Evolutionary conservation across 2,329 filamentous ascomycete species (phyloP), one percentile per base, ranked within the genome.

Genomic region (Dothistroma pini): DNA sequence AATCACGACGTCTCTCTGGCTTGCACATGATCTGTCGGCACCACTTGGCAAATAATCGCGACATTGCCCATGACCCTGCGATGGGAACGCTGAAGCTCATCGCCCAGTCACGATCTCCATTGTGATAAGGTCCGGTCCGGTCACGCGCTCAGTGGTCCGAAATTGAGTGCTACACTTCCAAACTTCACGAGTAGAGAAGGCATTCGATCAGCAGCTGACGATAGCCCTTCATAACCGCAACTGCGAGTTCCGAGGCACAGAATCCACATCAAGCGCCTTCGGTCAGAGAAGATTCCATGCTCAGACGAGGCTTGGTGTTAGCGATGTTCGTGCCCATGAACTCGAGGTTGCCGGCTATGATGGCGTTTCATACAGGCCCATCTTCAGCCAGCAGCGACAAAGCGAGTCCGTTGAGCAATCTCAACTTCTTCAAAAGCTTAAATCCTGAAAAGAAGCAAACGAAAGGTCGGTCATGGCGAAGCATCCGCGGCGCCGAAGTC

Each of bases 371-470:
- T 21, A 8, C 38, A 65, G 64, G 56, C 31, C 54, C 62, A 50
- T 51, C 54, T 47, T 63, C 65, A 31, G 47, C 62, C 10, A 57
- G 58, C 21, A 64, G 64, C 21, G 64, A 61, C 16, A 65, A 63
- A 56, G 62, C 60, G 19, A 72, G 70, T 57, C 71, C 70, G 25
- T 62, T 73, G 21, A 63, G 66, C 34, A 66, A 68, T 25, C 64
- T 74, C 44, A 66, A 63, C 34, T 76, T 90, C 63, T 83, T 89
- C 75, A 91, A 87, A 75, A 85, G 78, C 67, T 80, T 88, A 63
- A 83, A 79, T 56, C 56, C 65, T 1, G 89, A 91, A 59, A 95
- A 91, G 79, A 91, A 87, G 72, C 84, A 84, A 12, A 91, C 89
- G n/a, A 83, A 89, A 82, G 89, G 89, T 91, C 76, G 70, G 75